Evolutionary conservation across 176 grass and related monocot genomes (phyloP).

Genomic region (Coix lacrymajobi): DNA sequence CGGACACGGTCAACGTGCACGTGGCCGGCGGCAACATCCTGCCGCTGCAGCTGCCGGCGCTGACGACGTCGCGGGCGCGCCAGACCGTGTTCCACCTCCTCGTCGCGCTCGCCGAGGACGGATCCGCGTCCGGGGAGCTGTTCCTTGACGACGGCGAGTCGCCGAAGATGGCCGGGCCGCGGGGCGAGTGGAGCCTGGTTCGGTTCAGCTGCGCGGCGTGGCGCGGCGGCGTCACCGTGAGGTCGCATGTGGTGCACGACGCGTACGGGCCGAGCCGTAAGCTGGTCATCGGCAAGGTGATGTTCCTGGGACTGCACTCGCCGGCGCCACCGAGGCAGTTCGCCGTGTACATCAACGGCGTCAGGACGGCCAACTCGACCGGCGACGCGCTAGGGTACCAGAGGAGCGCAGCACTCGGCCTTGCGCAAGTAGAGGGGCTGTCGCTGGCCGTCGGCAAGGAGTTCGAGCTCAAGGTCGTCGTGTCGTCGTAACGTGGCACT

Average conservation of each 20-base stretch:
- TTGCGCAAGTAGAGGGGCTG: slow-evolving; percentile 40
- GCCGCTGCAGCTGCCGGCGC: slow-evolving; percentile 36
- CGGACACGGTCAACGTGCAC: slow-evolving; percentile 65
- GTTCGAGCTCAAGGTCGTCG: slow-evolving; percentile 56
- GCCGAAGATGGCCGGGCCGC: slow-evolving; percentile 49
- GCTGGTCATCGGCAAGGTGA: slow-evolving; percentile 48
- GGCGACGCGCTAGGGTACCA: not conserved
- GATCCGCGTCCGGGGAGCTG: slow-evolving; percentile 39
- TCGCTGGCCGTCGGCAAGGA: slow-evolving; percentile 46
- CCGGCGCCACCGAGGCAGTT: not conserved
- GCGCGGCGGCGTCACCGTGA: slow-evolving; percentile 15
- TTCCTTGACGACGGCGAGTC: slow-evolving; percentile 73
- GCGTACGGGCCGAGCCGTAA: slow-evolving; percentile 31
- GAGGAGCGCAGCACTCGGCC: slow-evolving; percentile 11
- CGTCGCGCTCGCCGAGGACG: slow-evolving; percentile 44
- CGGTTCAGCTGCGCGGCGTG: slow-evolving; percentile 27
- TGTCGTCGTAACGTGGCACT: not conserved
- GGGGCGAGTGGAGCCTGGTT: slow-evolving; percentile 42
- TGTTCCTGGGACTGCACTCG: slow-evolving; percentile 49
- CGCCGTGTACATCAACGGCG: slow-evolving; percentile 25
- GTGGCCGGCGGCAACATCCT: slow-evolving; percentile 53
- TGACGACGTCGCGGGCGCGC: slow-evolving; percentile 41
- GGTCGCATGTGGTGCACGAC: slow-evolving; percentile 54
- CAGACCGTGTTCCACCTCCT: slow-evolving; percentile 53
- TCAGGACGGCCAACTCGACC: slow-evolving; percentile 9